Base-by-base conservation (phyloP, 164 flowering plant species). In the Aristolochia californica region DNA sequence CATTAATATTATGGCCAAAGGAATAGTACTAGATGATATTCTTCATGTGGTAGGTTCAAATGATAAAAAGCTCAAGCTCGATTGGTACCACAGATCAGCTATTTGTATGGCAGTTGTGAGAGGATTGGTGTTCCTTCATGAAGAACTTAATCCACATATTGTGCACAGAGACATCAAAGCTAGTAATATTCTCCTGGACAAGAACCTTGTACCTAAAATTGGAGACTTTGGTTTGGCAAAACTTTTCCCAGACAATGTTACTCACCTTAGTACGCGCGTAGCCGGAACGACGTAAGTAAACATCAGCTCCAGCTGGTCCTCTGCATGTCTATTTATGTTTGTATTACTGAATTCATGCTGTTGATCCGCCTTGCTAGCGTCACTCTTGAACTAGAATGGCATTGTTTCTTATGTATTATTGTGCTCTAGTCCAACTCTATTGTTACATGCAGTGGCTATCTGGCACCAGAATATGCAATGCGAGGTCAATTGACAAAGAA, bases 201-300 rank as follows among this genome's bases (percentile, higher is more conserved):
- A 70, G 65, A 77, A 87, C 48, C 75, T 81, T 25, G 66, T 51
- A 40, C 91, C 98, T 9, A 91, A 91, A 69, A 91, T 88, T 56
- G 96, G 96, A 58, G 98, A 91, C 67, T 91, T 91, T 73, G 98
- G 96, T 60, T 69, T 91, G 80, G 98, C 98, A 34, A 91, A 88
- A 66, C 83, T 91, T 24, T 91, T 91, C 62, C 97, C 97, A 13
- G 96, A 91, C 66, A 64, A 84, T 56, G 83, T 91, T 47, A 88
- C 91, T 66, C 97, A 91, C 68, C 88, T 91, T n/a, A 91, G 85
- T 73, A 91, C 97, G 45, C 78, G 82, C 66, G 77, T 91, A 65
- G 89, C 94, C 22, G 97, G 97, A 75, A 91, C 97, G 48, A 82
- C 79, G 97, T 91, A 79, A 40, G 95, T 72, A 43, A 15, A 55